Evolutionary conservation across 257 asterid genomes (phyloP), one percentile per base, ranked within the genome.

Genomic region (Solanum chaucha): DNA sequence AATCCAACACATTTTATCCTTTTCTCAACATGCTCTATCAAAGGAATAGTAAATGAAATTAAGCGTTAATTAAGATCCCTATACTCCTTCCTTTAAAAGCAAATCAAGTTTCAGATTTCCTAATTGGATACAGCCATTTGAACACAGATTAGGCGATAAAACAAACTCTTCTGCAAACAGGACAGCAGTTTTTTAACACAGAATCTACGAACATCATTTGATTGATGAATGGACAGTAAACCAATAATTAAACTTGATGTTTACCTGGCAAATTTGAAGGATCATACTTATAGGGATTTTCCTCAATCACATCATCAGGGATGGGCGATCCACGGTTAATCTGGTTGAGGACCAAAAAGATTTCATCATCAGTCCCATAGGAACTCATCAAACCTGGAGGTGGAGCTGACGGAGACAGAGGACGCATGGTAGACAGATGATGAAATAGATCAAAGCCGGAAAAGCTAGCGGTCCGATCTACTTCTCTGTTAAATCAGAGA

Each of bases 221-320:
- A 14, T 44, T 24, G n/a, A 78, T 24, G 34, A 78, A 28, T 41
- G 64, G 6, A 17, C 28, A 48, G 41, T 78, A 9, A 78, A 64
- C 20, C 41, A n/a, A 11, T 17, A 72, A 72, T 24, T 32, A 20
- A 70, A 84, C 70, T 74, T 22, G 22, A 86, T 88, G 68, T 28
- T 83, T 80, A 95, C 98, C 94, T 26, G 94, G 97, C 85, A 94
- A 92, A 87, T 89, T 65, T 20, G 91, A 87, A 38, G 98, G 98
- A 71, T 78, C 86, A 59, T 13, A 83, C 72, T 89, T 90, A 86
- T 84, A 94, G 68, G 97, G 99, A 88, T 89, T 93, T 75, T 90
- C 91, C 1, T 41, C 90, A 68, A 87, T 59, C 92, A 96, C 93
- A 20, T 92, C 89, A 13, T 26, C 44, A 9, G 98, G 97, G 88